Percentiles rank a stretch among this genome's conserved stretches.
Evolutionary conservation across 2,329 filamentous ascomycete genomes (phyloP).

Genomic region (Pezicula neosporulosa): DNA sequence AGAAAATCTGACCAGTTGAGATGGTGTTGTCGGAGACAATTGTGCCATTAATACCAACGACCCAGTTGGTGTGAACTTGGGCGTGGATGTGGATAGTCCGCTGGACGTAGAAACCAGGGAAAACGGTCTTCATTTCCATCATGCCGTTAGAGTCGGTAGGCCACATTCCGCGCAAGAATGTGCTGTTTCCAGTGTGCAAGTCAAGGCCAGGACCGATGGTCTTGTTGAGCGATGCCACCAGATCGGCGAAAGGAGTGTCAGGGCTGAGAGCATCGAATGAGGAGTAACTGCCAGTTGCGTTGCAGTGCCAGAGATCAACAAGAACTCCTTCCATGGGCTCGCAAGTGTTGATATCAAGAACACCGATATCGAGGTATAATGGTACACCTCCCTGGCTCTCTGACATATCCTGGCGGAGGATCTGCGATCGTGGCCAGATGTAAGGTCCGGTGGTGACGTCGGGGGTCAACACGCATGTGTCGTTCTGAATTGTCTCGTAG

Average conservation of each 20-base stretch:
- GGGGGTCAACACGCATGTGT: conserved; percentile 46
- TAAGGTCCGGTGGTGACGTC: conserved; percentile 52
- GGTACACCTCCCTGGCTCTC: conserved; percentile 44
- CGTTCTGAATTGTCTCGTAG: conserved; percentile 27
- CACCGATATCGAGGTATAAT: conserved; percentile 46
- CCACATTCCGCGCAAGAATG: conserved; percentile 39
- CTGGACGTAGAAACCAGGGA: conserved; percentile 39
- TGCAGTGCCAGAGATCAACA: conserved; percentile 46
- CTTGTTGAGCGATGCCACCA: conserved; percentile 27
- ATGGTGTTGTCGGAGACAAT: conserved; percentile 46
- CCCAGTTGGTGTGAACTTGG: conserved; percentile 39
- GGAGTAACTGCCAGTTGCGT: conserved; percentile 26
- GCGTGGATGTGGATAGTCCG: conserved; percentile 46
- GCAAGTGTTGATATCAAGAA: conserved; percentile 51
- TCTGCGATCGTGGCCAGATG: conserved; percentile 38
- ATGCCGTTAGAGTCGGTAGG: conserved; percentile 37
- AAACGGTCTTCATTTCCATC: conserved; percentile 36
- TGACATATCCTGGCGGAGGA: conserved; percentile 40
- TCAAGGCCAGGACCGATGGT: conserved; percentile 18
- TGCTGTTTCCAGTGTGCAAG: conserved; percentile 30
- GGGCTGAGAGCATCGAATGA: conserved; percentile 27
- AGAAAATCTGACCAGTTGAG: conserved; percentile 59
- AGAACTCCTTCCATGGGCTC: conserved; percentile 42
- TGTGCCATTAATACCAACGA: conserved; percentile 37
- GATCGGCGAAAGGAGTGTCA: conserved; percentile 24